Conservation (phyloP, 768 basidiomycete species). For the Lentinula guzmanii region DNA sequence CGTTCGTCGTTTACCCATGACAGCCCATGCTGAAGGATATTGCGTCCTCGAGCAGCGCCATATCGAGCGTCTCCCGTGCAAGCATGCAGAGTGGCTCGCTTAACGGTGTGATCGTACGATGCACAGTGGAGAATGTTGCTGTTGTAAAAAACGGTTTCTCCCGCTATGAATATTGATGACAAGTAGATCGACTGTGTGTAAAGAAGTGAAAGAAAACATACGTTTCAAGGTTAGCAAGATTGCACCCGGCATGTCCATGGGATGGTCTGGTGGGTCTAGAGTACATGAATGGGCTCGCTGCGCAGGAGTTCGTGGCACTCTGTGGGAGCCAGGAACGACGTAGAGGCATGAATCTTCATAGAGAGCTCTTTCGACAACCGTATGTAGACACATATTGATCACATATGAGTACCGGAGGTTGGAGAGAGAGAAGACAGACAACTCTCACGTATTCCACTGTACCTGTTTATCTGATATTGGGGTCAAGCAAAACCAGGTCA, state of each 20-base stretch:
- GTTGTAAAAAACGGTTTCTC: constrained; percentile 78
- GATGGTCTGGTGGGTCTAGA: constrained; percentile 44
- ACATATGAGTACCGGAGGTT: no score
- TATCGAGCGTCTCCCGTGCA: constrained; percentile 59
- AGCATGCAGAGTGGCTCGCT: constrained; percentile 65
- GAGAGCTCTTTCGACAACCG: constrained; percentile 42
- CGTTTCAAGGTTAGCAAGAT: constrained; percentile 50
- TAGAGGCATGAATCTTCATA: constrained; percentile 65
- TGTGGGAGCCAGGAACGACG: constrained; percentile 68
- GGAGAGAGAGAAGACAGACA: background rate
- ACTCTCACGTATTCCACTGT: constrained; percentile 74
- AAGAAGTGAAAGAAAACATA: constrained; percentile 19
- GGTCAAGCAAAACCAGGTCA: background rate
- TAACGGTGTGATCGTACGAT: constrained; percentile 42
- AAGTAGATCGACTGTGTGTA: background rate
- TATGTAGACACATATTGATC: background rate
- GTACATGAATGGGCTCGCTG: constrained; percentile 54
- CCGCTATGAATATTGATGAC: constrained; percentile 31
- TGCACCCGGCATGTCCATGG: constrained; percentile 66
- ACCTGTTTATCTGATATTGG: constrained; percentile 31
- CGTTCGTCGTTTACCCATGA: constrained; percentile 56
- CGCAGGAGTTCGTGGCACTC: constrained; percentile 42
- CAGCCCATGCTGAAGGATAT: constrained; percentile 71
- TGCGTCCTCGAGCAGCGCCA: constrained; percentile 58
- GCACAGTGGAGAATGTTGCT: constrained; percentile 76